Conservation (phyloP, 208 protist species). For the Spongospora subterranea region DNA sequence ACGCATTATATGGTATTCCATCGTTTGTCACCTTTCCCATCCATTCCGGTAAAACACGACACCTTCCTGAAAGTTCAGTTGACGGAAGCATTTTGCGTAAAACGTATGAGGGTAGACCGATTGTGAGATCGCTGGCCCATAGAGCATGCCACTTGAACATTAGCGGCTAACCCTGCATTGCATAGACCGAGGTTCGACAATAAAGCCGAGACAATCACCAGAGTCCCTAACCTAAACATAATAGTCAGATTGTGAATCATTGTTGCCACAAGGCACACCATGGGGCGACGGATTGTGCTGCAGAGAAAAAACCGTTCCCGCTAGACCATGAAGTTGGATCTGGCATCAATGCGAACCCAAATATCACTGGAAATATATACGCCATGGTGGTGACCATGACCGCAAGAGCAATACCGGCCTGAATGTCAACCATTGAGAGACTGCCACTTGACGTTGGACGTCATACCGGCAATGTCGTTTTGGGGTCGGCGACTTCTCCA, state of each 20-base stretch:
- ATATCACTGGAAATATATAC: neutral
- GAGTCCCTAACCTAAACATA: neutral
- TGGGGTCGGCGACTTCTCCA: slow-evolving; percentile 8
- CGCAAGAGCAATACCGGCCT: neutral
- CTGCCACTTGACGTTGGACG: neutral
- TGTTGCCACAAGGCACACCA: neutral
- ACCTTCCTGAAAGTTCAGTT: too few species aligned
- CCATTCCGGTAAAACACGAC: slow-evolving; percentile 54
- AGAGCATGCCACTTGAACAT: neutral
- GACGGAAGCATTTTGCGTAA: too few species aligned
- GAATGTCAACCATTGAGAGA: too few species aligned
- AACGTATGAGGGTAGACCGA: too few species aligned
- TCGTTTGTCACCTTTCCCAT: neutral
- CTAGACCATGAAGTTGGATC: neutral
- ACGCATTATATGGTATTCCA: neutral
- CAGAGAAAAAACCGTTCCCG: neutral
- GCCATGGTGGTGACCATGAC: neutral
- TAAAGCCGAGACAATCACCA: neutral
- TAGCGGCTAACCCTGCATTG: neutral
- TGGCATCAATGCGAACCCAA: slow-evolving; percentile 42
- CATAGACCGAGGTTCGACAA: slow-evolving; percentile 28
- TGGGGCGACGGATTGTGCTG: neutral
- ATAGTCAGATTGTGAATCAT: neutral
- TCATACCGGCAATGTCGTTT: neutral
- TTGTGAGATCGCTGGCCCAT: neutral